phyloP scores from a whole-genome alignment of 1,139 yeast species.

The Diutina neorugosa region DNA sequence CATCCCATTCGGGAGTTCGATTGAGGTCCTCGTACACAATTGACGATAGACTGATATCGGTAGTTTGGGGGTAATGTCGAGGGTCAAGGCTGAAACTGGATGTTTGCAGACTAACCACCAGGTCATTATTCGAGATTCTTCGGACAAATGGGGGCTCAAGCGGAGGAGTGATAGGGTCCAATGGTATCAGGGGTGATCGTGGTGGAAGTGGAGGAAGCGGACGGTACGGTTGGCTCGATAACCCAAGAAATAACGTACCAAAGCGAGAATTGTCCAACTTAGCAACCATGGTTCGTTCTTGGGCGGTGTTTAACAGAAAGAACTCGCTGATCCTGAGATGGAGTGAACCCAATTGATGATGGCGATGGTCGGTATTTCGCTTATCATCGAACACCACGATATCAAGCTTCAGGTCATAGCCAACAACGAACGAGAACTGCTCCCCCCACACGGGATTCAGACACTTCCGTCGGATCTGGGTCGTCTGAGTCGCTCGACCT shows the following conservation, averaged over 20 bases:
- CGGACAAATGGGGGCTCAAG: not conserved
- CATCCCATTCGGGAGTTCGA: not conserved
- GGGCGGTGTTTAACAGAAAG: constrained; percentile 41
- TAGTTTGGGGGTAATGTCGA: not conserved
- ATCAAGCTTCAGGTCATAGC: constrained; percentile 77
- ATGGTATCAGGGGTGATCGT: not conserved
- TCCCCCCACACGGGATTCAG: constrained; percentile 97
- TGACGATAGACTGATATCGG: not conserved
- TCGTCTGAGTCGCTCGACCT: constrained; percentile 76
- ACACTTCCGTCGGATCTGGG: constrained; percentile 87
- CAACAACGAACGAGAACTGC: constrained; percentile 62
- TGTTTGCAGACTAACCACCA: constrained; percentile 82
- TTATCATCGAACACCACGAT: constrained; percentile 94
- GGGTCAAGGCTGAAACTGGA: constrained; percentile 18
- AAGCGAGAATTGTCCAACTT: not conserved
- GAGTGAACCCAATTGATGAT: constrained; percentile 96
- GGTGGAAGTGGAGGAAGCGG: not conserved
- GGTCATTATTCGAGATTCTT: constrained; percentile 65
- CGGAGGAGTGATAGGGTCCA: not conserved
- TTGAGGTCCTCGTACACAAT: not conserved
- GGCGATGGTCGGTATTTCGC: constrained; percentile 95
- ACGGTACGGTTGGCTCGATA: not conserved
- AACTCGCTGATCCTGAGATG: constrained; percentile 86
- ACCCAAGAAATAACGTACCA: not conserved
- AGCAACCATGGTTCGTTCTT: not conserved